A percentile compares a stretch with the other conserved stretches of the same genome.
These are phyloP conservation scores for Xylaria intraflava DNA, from an alignment of 495 filamentous ascomycete species.

Conservation along the genomic window DNA sequence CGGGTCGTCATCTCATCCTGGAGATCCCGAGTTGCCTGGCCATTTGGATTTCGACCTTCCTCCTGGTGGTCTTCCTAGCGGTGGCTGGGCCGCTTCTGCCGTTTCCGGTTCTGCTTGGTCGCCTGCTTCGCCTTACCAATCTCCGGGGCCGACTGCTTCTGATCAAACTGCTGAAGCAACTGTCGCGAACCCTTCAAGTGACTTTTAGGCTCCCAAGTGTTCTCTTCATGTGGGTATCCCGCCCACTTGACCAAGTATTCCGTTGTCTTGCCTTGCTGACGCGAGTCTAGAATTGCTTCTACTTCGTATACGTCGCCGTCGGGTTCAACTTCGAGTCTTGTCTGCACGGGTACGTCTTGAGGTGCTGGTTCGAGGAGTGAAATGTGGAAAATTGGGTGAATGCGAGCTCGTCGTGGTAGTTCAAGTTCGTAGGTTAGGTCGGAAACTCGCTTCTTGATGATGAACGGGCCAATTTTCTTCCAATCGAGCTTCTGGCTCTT, in stretches of 20 bases:
- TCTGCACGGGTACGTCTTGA: background rate
- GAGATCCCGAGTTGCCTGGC: too few species aligned
- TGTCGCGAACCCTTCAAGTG: too few species aligned
- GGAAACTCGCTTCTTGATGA: background rate
- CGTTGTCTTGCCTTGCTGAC: conserved; percentile 13
- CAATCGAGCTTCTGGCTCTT: background rate
- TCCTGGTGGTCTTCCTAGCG: too few species aligned
- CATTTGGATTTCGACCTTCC: too few species aligned
- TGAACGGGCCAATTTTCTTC: background rate
- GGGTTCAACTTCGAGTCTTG: background rate
- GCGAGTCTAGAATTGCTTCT: conserved; percentile 18
- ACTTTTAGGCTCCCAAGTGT: conserved; percentile 5
- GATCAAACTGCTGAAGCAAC: too few species aligned
- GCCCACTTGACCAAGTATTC: conserved; percentile 14
- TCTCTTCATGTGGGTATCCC: conserved; percentile 12
- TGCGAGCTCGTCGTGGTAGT: too few species aligned
- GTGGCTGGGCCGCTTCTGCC: too few species aligned
- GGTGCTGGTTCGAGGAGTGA: background rate
- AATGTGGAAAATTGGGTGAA: background rate
- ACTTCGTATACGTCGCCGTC: conserved; percentile 7
- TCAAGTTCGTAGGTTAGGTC: background rate
- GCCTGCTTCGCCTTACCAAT: too few species aligned
- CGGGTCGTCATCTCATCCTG: too few species aligned
- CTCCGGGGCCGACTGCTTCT: too few species aligned
- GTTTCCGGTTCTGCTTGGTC: too few species aligned